These are phyloP conservation scores for Royoungia palumana DNA, from an alignment of 768 basidiomycete species.

Conservation along the genomic window DNA sequence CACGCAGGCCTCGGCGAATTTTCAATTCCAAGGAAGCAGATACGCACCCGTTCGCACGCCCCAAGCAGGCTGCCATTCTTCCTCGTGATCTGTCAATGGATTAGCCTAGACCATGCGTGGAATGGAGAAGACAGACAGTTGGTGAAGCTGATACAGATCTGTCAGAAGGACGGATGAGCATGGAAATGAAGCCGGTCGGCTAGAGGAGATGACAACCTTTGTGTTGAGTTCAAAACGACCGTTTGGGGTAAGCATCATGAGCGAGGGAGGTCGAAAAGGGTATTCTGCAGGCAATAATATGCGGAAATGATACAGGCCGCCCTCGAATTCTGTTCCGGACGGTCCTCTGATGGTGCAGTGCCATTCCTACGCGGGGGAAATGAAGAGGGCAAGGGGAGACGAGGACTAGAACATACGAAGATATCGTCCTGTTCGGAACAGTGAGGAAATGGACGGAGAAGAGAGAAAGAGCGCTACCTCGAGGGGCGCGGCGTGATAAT, in stretches of 20 bases:
- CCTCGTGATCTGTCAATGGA: conserved; percentile 73
- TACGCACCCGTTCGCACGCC: conserved; percentile 85
- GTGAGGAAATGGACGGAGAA: conserved; percentile 8
- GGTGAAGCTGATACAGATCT: conserved; percentile 94
- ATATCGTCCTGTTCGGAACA: conserved; percentile 66
- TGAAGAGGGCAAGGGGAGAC: conserved; percentile 18
- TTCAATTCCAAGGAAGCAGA: conserved; percentile 11
- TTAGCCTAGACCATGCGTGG: conserved; percentile 29
- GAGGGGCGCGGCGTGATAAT: conserved; percentile 77
- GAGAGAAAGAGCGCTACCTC: conserved; percentile 50
- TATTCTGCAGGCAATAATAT: conserved; percentile 90
- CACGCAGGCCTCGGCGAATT: conserved; percentile 7
- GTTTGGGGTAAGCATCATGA: conserved; percentile 94
- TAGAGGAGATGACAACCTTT: conserved; percentile 55
- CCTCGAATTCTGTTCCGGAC: conserved; percentile 84
- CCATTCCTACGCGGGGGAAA: conserved; percentile 64
- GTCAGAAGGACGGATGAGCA: conserved; percentile 5
- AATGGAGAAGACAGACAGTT: conserved; percentile 56
- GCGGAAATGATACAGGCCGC: conserved; percentile 94
- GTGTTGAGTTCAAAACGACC: conserved; percentile 97
- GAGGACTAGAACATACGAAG: conserved; percentile 53
- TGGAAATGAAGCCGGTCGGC: conserved; percentile 13
- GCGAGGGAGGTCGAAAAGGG: conserved; percentile 93
- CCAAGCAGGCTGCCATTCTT: conserved; percentile 98
- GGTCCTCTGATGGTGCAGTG: conserved; percentile 96